Evolutionary conservation across 306 rosid genomes (phyloP).

Genomic region (Echinosophora koreensis): DNA sequence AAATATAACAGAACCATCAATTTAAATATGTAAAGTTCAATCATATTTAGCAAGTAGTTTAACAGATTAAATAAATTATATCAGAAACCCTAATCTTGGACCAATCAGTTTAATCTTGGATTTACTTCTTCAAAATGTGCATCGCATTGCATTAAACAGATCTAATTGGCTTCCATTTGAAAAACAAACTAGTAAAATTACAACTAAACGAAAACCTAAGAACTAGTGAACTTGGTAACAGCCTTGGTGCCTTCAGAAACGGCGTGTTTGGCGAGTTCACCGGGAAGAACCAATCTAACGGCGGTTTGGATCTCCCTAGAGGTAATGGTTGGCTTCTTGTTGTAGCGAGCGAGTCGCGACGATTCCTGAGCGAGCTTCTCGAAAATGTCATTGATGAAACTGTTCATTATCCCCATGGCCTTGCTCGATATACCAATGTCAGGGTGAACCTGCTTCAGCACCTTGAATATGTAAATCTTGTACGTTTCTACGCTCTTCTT

Average conservation of each 20-base stretch:
- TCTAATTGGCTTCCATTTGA: no score
- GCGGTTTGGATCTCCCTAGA: constrained; percentile 73
- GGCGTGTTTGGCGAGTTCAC: constrained; percentile 68
- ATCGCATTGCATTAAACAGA: no score
- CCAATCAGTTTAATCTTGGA: no score
- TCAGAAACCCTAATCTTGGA: no score
- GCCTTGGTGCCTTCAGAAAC: constrained; percentile 76
- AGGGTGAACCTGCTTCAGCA: constrained; percentile 70
- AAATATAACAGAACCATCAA: no score
- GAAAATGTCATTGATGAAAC: constrained; percentile 67
- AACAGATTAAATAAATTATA: no score
- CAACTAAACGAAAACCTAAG: constrained; percentile 38
- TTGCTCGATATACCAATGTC: constrained; percentile 67
- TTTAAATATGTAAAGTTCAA: no score
- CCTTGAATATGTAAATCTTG: constrained; percentile 74
- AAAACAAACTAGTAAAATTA: no score
- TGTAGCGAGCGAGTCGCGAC: constrained; percentile 61
- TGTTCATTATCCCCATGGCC: constrained; percentile 74
- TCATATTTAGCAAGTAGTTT: no score
- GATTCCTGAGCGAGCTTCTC: constrained; percentile 73
- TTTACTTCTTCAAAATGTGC: no score
- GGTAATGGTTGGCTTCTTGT: constrained; percentile 70
- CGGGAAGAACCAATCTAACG: constrained; percentile 63
- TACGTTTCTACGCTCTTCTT: constrained; percentile 71
- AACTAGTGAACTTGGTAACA: constrained; percentile 68